Base-by-base conservation (phyloP, 225 moss, liverwort and hornwort genomes). In the Polytrichum formosum region DNA sequence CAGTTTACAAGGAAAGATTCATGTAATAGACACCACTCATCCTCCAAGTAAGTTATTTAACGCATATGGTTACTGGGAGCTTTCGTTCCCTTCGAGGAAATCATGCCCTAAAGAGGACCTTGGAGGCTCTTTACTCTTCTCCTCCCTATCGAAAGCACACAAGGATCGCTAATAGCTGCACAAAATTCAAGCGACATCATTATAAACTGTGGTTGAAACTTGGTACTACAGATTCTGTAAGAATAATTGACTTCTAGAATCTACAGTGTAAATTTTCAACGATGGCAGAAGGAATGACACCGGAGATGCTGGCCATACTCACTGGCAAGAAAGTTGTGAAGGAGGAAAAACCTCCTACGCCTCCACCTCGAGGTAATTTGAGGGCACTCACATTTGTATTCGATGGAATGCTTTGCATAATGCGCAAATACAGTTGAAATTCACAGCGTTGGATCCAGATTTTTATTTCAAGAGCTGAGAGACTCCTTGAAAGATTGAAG, bases 331-430 rank as follows among this genome's bases (percentile, higher is more conserved):
- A 78, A 27, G 75, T 73, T 66, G 17, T 80, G n/a, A 75, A 74
- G 28, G 86, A 65, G 0, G 72, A 37, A 19, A 83, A 86, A 13
- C 73, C 78, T 73, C 74, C 73, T 59, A 83, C 69, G 7, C 80
- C 80, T 53, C 75, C 78, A 69, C 68, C 76, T 0, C 75, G 30
- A 83, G 80, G 86, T 86, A 29, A 13, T 2, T n/a, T 33, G 25
- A 13, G 26, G 5, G 16, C 70, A 28, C 4, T 23, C 30, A 28
- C 53, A 54, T 23, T 56, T n/a, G 25, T 20, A 21, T 56, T 33
- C 31, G 37, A 10, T 26, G 10, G 19, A 67, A 6, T 33, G 18
- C 18, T 29, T 53, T 21, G 4, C 18, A 19, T 18, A n/a, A 20
- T 37, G 18, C 5, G 46, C 46, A 13, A 33, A 18, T 7, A 19